These are phyloP conservation scores for Aspergillus sp. DNA, from an alignment of 2,329 filamentous ascomycete genomes.

Conservation along the genomic window DNA sequence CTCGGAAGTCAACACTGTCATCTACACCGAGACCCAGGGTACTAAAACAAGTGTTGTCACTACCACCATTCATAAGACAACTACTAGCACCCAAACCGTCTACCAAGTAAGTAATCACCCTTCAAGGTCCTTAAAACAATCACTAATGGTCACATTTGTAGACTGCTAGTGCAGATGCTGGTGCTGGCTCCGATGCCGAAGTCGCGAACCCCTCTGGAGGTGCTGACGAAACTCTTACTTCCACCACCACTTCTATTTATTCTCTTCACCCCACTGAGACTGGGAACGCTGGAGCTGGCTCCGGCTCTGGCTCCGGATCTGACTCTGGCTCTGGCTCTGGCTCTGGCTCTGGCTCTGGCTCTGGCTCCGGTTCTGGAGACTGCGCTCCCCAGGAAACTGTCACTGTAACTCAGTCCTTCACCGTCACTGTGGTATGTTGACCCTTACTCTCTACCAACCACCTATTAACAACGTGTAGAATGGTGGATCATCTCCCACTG, in stretches of 20 bases:
- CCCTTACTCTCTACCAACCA: neutral
- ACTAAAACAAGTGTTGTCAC: slow-evolving; percentile 37
- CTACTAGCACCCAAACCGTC: slow-evolving; percentile 27
- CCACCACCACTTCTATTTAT: slow-evolving; percentile 14
- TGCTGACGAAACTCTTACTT: slow-evolving; percentile 30
- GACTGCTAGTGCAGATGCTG: slow-evolving; percentile 7
- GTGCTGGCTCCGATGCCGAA: too few species aligned
- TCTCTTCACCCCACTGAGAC: slow-evolving; percentile 9
- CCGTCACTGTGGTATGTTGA: slow-evolving; percentile 36
- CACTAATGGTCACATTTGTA: neutral
- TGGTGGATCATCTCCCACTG: slow-evolving; percentile 8
- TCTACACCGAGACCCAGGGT: slow-evolving; percentile 42
- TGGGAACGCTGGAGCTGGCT: neutral
- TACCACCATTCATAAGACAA: slow-evolving; percentile 37
- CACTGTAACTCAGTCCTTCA: slow-evolving; percentile 29
- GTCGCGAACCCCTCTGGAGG: too few species aligned
- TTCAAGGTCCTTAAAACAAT: neutral
- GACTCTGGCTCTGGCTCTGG: neutral
- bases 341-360: neutral
- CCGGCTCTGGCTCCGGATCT: neutral
- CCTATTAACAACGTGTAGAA: slow-evolving; percentile 11
- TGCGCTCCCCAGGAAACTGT: slow-evolving; percentile 27
- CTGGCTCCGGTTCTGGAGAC: neutral
- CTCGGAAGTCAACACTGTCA: slow-evolving; percentile 31
- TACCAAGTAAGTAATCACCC: slow-evolving; percentile 22